These are phyloP conservation scores for Oligophagozyma castellii DNA, from an alignment of 1,139 yeast genomes.

Conservation along the genomic window DNA sequence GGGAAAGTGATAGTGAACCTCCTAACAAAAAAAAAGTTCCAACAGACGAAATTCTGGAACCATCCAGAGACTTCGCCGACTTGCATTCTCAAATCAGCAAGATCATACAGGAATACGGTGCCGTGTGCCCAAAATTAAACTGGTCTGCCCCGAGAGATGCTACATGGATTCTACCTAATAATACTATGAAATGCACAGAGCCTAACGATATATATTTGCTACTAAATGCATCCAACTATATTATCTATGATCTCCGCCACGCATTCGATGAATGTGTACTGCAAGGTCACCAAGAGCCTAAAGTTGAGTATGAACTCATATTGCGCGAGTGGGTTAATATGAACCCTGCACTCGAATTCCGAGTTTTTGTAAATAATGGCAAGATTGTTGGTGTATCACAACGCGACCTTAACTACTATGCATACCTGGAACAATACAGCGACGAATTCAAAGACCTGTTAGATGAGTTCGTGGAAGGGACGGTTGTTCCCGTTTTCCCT, in stretches of 20 bases:
- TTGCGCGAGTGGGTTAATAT: slow-evolving; percentile 64
- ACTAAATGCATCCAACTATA: slow-evolving; percentile 75
- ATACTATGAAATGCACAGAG: slow-evolving; percentile 54
- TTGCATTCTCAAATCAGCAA: slow-evolving; percentile 41
- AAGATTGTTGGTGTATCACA: slow-evolving; percentile 64
- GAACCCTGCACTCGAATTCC: slow-evolving; percentile 82
- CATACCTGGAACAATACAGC: slow-evolving; percentile 40
- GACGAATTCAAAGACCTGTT: slow-evolving; percentile 36
- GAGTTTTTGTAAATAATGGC: slow-evolving; percentile 61
- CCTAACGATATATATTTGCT: slow-evolving; percentile 67
- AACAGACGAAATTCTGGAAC: slow-evolving; percentile 24
- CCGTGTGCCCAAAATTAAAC: slow-evolving; percentile 77
- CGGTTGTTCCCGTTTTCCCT: slow-evolving; percentile 37
- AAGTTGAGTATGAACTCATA: slow-evolving; percentile 42
- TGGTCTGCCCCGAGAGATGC: slow-evolving; percentile 98
- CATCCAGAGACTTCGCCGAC: slow-evolving; percentile 38
- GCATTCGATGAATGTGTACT: slow-evolving; percentile 39
- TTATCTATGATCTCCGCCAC: slow-evolving; percentile 68
- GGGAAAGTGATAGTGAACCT: slow-evolving; percentile 34
- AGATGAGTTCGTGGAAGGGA: slow-evolving; percentile 39
- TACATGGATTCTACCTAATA: slow-evolving; percentile 75
- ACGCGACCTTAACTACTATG: slow-evolving; percentile 73
- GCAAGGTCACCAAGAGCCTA: slow-evolving; percentile 8
- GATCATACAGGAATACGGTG: slow-evolving; percentile 35
- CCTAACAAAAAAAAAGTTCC: slow-evolving; percentile 25